Percentiles rank a stretch among this genome's conserved stretches.
phyloP scores from a whole-genome alignment of 164 flowering plant species.

The Amborella trichopoda region DNA sequence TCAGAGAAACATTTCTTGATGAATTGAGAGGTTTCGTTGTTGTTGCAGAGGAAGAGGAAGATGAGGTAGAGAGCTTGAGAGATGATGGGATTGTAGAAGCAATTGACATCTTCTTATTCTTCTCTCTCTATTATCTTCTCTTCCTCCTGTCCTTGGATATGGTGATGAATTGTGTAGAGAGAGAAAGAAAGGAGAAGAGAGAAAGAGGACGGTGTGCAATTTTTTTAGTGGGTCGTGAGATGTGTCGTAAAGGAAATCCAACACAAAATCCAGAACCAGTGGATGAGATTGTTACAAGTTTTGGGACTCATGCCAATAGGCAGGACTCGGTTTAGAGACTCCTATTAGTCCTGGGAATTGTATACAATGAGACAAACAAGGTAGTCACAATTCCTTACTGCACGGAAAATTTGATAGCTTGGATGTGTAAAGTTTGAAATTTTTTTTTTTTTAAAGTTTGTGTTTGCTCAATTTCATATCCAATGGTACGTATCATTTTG shows the following conservation, averaged over 20 bases:
- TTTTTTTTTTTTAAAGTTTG: no score
- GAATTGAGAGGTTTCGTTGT: neutral
- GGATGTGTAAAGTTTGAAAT: no score
- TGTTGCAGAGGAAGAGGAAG: neutral
- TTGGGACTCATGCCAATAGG: no score
- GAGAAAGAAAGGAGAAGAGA: neutral
- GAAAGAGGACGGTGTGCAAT: neutral
- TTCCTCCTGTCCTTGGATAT: neutral
- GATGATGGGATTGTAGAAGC: constrained; percentile 3
- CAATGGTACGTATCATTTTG: no score
- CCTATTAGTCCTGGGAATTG: no score
- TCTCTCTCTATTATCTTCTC: neutral
- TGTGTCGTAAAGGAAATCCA: no score
- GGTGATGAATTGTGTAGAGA: neutral
- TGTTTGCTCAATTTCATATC: no score
- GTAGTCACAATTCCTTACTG: no score
- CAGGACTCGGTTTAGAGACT: no score
- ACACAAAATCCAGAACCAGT: neutral
- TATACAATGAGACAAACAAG: no score
- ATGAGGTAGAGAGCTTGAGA: neutral
- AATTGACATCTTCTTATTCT: neutral
- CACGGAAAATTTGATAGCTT: no score
- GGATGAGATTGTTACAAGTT: neutral
- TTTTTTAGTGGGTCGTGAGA: no score
- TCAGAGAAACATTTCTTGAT: neutral